Conservation (phyloP, 2,329 filamentous ascomycete genomes). For the Byssothecium circinans region DNA sequence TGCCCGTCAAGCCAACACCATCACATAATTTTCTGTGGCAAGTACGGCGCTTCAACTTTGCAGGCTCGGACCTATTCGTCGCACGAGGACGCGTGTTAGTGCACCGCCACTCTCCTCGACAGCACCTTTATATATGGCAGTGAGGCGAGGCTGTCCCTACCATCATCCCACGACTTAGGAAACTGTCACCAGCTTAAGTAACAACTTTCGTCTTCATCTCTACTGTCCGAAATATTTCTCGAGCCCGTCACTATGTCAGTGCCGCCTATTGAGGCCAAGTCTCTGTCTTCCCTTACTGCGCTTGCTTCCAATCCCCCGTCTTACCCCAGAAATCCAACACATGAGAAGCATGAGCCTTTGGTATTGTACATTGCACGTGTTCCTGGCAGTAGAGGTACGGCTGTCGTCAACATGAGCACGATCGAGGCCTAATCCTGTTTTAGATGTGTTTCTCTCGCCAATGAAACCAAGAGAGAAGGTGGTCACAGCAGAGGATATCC, state of each 20-base stretch:
- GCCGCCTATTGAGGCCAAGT: conserved; percentile 72
- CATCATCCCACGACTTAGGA: neutral
- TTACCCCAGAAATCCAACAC: conserved; percentile 77
- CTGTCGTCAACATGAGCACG: conserved; percentile 6
- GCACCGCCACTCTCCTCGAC: too few relatives aligned
- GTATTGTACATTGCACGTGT: conserved; percentile 91
- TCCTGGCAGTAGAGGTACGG: conserved; percentile 80
- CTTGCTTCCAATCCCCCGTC: conserved; percentile 85
- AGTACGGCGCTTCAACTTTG: neutral
- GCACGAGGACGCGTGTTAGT: too few relatives aligned
- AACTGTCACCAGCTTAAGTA: conserved; percentile 15
- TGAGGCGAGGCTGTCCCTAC: too few relatives aligned
- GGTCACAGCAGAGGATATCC: conserved; percentile 83
- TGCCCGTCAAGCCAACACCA: neutral
- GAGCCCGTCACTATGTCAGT: conserved; percentile 24
- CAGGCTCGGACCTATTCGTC: too few relatives aligned
- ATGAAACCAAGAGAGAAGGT: conserved; percentile 87
- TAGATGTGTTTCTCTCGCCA: conserved; percentile 90
- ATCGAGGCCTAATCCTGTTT: conserved; percentile 18
- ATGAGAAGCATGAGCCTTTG: conserved; percentile 68
- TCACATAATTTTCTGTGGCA: neutral
- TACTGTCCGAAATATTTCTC: conserved; percentile 11
- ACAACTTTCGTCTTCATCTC: conserved; percentile 10
- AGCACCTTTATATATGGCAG: too few relatives aligned
- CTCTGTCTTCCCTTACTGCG: conserved; percentile 74